These are phyloP conservation scores for Fusarium bulbicola DNA, from an alignment of 2,329 filamentous ascomycete genomes.

Conservation along the genomic window DNA sequence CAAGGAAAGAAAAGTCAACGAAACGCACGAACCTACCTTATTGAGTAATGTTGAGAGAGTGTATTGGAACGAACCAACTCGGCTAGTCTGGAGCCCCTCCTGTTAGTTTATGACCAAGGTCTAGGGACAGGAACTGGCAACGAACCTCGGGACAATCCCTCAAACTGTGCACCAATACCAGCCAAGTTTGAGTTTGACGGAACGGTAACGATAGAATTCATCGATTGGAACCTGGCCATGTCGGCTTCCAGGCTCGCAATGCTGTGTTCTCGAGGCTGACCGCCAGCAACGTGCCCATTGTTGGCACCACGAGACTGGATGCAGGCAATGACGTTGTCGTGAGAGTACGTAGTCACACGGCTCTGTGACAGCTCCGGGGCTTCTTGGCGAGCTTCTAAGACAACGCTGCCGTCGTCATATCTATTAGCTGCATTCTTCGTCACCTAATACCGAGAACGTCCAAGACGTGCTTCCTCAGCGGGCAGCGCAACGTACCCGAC, in stretches of 20 bases:
- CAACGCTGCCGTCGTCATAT: background rate
- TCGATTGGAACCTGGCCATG: background rate
- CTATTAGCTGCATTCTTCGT: constrained; percentile 9
- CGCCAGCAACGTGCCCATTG: background rate
- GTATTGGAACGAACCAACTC: background rate
- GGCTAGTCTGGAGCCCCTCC: background rate
- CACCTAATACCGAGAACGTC: background rate
- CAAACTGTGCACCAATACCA: constrained; percentile 5
- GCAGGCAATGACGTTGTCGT: constrained; percentile 5
- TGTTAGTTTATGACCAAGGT: background rate
- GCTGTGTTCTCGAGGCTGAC: background rate
- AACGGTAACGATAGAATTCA: background rate
- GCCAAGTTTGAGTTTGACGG: background rate
- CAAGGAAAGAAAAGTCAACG: background rate
- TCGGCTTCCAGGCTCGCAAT: background rate
- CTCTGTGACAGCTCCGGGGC: background rate
- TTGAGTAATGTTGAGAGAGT: background rate
- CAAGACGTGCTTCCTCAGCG: background rate
- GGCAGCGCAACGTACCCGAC: constrained; percentile 9
- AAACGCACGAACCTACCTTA: background rate
- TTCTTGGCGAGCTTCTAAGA: background rate
- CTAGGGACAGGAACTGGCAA: background rate
- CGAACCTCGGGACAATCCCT: background rate
- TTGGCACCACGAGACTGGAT: background rate
- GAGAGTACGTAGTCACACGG: background rate